Evolutionary conservation across 352 stramenopile species (phyloP), one percentile per base, ranked within the genome.

Genomic region (Blastocystis sp.): DNA sequence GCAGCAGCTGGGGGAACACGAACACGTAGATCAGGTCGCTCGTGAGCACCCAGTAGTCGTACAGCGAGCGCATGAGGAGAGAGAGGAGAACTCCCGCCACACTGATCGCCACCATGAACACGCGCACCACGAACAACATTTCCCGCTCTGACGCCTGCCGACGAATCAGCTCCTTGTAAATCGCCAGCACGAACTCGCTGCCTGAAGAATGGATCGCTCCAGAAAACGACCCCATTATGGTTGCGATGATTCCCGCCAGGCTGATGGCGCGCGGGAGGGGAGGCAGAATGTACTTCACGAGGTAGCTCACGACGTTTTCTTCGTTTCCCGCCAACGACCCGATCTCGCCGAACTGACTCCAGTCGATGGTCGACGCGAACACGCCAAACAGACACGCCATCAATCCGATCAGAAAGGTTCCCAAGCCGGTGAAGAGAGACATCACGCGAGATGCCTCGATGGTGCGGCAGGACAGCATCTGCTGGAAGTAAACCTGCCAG

Each of bases 401-500:
- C 24, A 80, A 4, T 31, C 39, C 77, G 33, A 71, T 80, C 1
- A 88, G 12, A 4, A 82, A 33, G 31, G n/a, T 33, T 24, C 63
- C 63, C 21, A 33, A 24, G 16, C 63, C 26, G 12, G 77, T 80
- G 37, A n/a, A 31, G 19, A 67, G 29, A 4, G 77, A 88, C 55
- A 88, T 67, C 21, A 29, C 4, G 4, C 33, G 35, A 61, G 77
- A 31, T 3, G 39, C 63, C 41, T 88, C 55, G 35, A 88, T 41
- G 37, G 77, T 78, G 16, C 61, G 31, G 55, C 55, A 88, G n/a
- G 77, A 59, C 3, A 88, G 55, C 31, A 88, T 51, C 41, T 45
- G 13, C 41, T 88, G 77, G 35, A 80, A 88, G 41, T 88, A 88
- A 31, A 88, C 77, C 41, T 88, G 77, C 55, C 51, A 79, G 37